These are phyloP conservation scores for Haberlea rhodopensis DNA, from an alignment of 257 asterid species.

Conservation along the genomic window DNA sequence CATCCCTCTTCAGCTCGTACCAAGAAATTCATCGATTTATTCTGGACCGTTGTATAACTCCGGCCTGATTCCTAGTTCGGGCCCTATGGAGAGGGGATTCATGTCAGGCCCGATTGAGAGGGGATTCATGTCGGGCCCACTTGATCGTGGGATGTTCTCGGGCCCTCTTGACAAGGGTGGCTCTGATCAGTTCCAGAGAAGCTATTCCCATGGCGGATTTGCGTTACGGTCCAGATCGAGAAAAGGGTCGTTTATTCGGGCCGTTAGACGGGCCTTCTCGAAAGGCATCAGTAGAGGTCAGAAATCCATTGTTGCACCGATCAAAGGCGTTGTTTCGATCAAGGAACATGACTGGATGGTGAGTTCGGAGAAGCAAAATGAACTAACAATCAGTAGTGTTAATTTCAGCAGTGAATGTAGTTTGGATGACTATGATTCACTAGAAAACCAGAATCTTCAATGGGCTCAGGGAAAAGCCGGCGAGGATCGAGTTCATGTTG, in stretches of 20 bases:
- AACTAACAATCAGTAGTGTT: conserved; percentile 62
- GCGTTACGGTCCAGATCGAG: conserved; percentile 60
- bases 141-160: conserved; percentile 64
- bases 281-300: conserved; percentile 70
- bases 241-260: conserved; percentile 59
- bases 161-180: conserved; percentile 69
- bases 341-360: conserved; percentile 65
- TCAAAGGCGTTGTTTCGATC: conserved; percentile 57
- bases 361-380: conserved; percentile 68
- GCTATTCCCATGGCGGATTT: conserved; percentile 79
- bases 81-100: conserved; percentile 74
- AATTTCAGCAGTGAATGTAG: conserved; percentile 77
- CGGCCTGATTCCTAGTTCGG: conserved; percentile 52
- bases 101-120: conserved; percentile 88
- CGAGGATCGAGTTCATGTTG: conserved; percentile 95
- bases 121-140: conserved; percentile 77
- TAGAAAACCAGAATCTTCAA: conserved; percentile 66
- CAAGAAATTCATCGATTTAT: conserved; percentile 48
- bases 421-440: conserved; percentile 64
- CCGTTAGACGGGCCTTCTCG: conserved; percentile 64
- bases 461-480: conserved; percentile 99
- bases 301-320: conserved; percentile 85
- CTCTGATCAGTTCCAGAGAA: conserved; percentile 66
- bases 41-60: conserved; percentile 60
- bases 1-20: conserved; percentile 80